Conservation (phyloP, 2,329 filamentous ascomycete genomes). For the Diplodia mutila region DNA sequence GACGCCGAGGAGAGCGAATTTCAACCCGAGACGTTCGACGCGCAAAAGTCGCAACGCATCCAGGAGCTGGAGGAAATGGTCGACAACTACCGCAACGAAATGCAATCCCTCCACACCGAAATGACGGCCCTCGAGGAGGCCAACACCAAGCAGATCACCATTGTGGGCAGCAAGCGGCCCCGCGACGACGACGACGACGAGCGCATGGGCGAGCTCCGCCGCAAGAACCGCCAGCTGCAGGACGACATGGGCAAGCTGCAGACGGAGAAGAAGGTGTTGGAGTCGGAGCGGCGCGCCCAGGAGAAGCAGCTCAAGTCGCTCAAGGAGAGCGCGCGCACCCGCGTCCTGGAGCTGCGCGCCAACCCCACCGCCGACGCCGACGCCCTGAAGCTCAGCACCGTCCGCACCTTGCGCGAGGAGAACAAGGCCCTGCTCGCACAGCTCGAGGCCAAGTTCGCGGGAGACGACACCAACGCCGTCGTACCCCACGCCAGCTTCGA, state of each 20-base stretch:
- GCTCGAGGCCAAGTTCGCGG: conserved; percentile 55
- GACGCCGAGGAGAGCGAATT: conserved; percentile 88
- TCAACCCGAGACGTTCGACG: conserved; percentile 77
- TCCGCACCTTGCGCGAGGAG: conserved; percentile 77
- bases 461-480: conserved; percentile 48
- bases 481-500: conserved; percentile 79
- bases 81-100: conserved; percentile 81
- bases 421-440: conserved; percentile 81
- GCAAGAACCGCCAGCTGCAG: conserved; percentile 85
- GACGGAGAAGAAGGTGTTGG: conserved; percentile 70
- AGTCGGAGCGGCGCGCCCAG: conserved; percentile 74
- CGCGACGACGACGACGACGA: conserved; percentile 63
- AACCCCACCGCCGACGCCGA: conserved; percentile 90
- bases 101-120: conserved; percentile 73
- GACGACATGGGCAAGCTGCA: conserved; percentile 73
- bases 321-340: conserved; percentile 72
- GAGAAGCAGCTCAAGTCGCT: conserved; percentile 72
- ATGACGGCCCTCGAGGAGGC: conserved; percentile 66
- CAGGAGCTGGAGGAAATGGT: conserved; percentile 83
- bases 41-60: conserved; percentile 73
- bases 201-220: conserved; percentile 78
- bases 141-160: conserved; percentile 42
- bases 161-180: conserved; percentile 65
- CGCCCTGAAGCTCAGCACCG: conserved; percentile 79
- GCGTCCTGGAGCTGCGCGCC: conserved; percentile 82